Evolutionary conservation across 2,329 filamentous ascomycete genomes (phyloP).

Genomic region (Fusarium anguioides): DNA sequence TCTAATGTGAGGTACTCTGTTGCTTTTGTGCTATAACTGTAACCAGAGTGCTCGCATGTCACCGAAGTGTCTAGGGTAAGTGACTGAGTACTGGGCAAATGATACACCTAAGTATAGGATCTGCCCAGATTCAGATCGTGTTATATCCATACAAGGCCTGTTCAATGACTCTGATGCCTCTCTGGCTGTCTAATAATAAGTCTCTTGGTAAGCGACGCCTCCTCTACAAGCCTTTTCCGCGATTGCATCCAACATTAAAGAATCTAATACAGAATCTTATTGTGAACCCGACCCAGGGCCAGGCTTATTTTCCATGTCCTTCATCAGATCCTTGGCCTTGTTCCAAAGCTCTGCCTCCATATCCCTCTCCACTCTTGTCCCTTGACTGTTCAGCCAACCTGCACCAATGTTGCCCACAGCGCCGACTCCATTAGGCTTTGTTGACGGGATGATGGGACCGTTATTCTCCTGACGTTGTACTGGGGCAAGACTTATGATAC

Average conservation of each 20-base stretch:
- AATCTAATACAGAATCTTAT: not conserved
- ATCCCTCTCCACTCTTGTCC: constrained; percentile 81
- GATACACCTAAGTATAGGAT: not conserved
- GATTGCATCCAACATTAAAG: not conserved
- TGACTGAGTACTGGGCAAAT: not conserved
- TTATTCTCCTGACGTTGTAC: constrained; percentile 49
- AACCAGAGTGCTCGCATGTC: not conserved
- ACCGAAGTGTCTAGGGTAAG: not conserved
- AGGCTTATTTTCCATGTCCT: constrained; percentile 45
- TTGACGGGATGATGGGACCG: constrained; percentile 54
- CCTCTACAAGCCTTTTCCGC: not conserved
- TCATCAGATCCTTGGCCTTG: constrained; percentile 52
- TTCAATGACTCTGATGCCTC: not conserved
- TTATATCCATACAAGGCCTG: not conserved
- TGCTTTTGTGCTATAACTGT: too few species aligned
- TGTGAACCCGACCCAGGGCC: constrained; percentile 15
- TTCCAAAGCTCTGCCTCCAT: constrained; percentile 86
- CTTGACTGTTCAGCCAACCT: constrained; percentile 88
- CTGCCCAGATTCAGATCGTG: not conserved
- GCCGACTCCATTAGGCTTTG: constrained; percentile 66
- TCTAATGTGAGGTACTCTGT: not conserved
- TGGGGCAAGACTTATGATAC: constrained; percentile 69
- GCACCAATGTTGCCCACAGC: constrained; percentile 77
- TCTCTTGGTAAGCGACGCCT: not conserved
- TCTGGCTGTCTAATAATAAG: too few species aligned